A percentile compares a stretch with the other conserved stretches of the same genome.
Evolutionary conservation across 352 stramenopile species (phyloP).

Genomic region (Blastocystis sp.): DNA sequence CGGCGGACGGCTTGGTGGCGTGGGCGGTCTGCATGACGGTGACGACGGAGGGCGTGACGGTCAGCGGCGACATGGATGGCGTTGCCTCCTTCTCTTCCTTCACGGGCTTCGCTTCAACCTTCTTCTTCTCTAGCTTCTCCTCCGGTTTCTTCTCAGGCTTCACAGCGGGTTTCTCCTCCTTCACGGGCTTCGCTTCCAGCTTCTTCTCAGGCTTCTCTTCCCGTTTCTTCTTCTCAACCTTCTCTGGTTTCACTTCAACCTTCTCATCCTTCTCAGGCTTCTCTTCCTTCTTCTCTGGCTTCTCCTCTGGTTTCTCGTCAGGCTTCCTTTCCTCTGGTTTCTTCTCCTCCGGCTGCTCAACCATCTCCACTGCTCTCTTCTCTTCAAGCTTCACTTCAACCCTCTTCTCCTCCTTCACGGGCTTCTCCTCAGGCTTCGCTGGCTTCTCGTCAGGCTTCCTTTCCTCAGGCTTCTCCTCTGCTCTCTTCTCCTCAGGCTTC

Average conservation of each 20-base stretch:
- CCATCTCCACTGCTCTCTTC: too few relatives aligned
- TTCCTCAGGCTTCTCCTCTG: neutral
- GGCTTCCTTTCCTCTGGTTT: too few relatives aligned
- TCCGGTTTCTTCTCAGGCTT: neutral
- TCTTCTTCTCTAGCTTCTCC: neutral
- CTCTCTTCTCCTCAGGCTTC: neutral
- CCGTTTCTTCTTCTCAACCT: neutral
- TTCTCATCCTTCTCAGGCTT: too few relatives aligned
- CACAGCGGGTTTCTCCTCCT: neutral
- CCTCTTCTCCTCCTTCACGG: neutral
- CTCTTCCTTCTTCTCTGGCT: too few relatives aligned
- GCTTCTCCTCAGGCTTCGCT: neutral
- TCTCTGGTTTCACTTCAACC: too few relatives aligned
- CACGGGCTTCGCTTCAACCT: neutral
- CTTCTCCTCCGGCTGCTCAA: too few relatives aligned
- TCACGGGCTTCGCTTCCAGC: too few relatives aligned
- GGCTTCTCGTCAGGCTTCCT: neutral
- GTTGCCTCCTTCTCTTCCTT: neutral
- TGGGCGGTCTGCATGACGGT: neutral
- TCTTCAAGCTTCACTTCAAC: too few relatives aligned
- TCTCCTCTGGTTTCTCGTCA: too few relatives aligned
- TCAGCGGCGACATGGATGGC: constrained; percentile 27
- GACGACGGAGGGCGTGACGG: constrained; percentile 32
- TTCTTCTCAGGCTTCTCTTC: too few relatives aligned
- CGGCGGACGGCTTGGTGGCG: neutral